These are phyloP conservation scores for Venturia asperata DNA, from an alignment of 2,329 filamentous ascomycete species.

Conservation along the genomic window DNA sequence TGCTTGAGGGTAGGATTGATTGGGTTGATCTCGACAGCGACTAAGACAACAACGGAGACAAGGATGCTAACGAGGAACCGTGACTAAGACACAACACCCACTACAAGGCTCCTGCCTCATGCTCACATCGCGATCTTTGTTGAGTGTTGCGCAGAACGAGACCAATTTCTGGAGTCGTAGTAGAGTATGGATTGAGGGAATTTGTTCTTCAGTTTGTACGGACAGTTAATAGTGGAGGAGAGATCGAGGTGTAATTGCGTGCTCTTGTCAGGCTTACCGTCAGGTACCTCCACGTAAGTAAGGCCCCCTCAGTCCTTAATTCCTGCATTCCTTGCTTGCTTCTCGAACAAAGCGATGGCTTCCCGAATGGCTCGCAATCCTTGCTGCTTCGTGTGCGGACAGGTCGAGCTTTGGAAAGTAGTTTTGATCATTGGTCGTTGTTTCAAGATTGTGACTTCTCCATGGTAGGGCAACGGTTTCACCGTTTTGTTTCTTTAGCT, in stretches of 20 bases:
- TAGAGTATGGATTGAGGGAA: background rate
- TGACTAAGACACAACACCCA: background rate
- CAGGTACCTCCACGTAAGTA: background rate
- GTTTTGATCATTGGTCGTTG: background rate
- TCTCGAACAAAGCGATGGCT: background rate
- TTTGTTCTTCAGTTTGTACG: background rate
- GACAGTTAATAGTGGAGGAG: background rate
- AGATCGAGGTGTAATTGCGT: background rate
- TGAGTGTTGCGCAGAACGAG: background rate
- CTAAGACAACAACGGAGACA: background rate
- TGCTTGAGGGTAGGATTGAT: slow-evolving; percentile 44
- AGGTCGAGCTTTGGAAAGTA: background rate
- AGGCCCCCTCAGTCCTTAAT: background rate
- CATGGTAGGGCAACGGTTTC: background rate
- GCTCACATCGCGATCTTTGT: background rate
- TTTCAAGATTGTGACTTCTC: background rate
- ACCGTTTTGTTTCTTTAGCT: background rate
- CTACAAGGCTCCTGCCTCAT: background rate
- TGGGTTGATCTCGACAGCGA: slow-evolving; percentile 3
- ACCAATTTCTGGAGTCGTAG: background rate
- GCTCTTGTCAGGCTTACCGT: background rate
- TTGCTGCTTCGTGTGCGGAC: no score
- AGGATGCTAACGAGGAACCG: background rate
- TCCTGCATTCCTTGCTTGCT: background rate
- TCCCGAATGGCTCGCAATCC: background rate